These are phyloP conservation scores for Dictyostelium firmibasis DNA, from an alignment of 78 protist genomes.

Conservation along the genomic window DNA sequence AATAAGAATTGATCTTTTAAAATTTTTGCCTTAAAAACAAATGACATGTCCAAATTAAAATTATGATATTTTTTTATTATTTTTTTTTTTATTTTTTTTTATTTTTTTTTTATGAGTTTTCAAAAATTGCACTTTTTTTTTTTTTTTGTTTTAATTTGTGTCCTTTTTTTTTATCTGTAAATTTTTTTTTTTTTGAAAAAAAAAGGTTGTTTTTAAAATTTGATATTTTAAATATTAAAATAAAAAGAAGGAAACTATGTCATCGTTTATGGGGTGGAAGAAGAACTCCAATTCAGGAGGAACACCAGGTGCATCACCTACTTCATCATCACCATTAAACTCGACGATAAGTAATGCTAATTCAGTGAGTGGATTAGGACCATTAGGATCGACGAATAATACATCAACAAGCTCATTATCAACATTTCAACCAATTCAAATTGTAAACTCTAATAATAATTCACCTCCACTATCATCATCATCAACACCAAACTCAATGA, in stretches of 20 bases:
- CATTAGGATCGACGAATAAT: neutral
- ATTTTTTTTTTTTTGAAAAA: neutral
- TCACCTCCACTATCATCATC: neutral
- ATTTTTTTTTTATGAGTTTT: neutral
- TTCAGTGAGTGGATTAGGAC: conserved; percentile 8
- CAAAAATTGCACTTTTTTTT: neutral
- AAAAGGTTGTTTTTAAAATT: neutral
- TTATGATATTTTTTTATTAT: neutral
- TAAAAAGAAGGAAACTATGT: neutral
- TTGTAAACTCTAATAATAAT: neutral
- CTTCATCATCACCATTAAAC: neutral
- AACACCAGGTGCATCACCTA: neutral
- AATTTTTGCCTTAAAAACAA: too few species aligned
- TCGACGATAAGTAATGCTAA: neutral
- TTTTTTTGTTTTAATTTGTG: neutral
- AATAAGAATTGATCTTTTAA: too few species aligned
- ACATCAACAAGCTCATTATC: neutral
- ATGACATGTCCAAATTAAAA: too few species aligned
- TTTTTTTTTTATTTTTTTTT: neutral
- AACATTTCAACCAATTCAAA: neutral
- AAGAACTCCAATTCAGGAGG: conserved; percentile 3
- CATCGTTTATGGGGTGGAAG: neutral
- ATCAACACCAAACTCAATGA: neutral
- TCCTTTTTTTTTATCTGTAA: neutral
- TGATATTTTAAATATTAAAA: neutral